Evolutionary conservation across 306 rosid genomes (phyloP), one percentile per base, ranked within the genome.

Genomic region (Canavalia gladiata): DNA sequence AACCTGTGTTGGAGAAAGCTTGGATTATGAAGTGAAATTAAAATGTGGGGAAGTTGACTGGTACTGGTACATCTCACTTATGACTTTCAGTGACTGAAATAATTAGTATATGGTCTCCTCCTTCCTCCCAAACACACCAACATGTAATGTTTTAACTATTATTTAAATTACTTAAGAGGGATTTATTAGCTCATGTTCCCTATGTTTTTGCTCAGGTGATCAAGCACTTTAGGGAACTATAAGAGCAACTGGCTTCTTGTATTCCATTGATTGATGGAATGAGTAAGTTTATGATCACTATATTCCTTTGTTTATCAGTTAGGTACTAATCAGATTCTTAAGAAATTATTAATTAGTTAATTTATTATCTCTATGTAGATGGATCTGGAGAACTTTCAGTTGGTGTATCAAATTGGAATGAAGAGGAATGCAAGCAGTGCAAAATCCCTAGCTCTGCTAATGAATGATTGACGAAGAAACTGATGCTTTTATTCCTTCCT

Each of bases 401-500:
- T 64, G 81, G 75, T 42, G 60, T 39, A 59, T 85, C 91, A 55
- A 87, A 82, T 63, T 86, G 87, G 91, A 78, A 84, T 4, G 87
- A 87, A 79, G 62, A 87, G 59, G 68, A 85, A 72, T 57, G 65
- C 49, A 79, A 78, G 66, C 49, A 3, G 49, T 30, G 68, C 59
- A 50, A 78, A 65, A 68, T 56, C 67, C 72, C 88, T 50, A 71
- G 62, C 55, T 43, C 74, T 79, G 73, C 73, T 51, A 51, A 69
- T 74, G 65, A 41, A 9, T 67, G 41, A 34, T 50, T 59, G 43
- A 49, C 13, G 1, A 74, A 35, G 79, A 84, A 69, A 18, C 77
- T 3, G 49, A 55, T 60, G 43, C 68, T 42, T 42, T 41, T 5
- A 8, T 67, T 81, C 49, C n/a, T 54, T 43, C 85, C 52, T 81